Evolutionary conservation across 805 yeast genomes (phyloP).

Genomic region (Cyberlindnera americana): DNA sequence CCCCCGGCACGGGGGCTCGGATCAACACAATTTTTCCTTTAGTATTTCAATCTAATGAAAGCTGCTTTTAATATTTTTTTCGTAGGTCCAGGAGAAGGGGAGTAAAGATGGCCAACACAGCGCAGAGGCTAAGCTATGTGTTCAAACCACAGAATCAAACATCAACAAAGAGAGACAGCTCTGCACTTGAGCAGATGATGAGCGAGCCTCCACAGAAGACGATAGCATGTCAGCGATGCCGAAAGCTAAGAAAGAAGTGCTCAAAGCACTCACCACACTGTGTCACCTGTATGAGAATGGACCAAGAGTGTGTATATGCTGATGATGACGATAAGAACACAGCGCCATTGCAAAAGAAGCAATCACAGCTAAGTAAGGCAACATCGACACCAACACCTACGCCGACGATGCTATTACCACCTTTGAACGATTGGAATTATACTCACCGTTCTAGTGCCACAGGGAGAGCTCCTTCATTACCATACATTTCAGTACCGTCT

Average conservation of each 20-base stretch:
- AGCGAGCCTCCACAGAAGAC: constrained; percentile 16
- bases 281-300: constrained; percentile 45
- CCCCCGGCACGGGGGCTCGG: no score
- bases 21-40: not conserved
- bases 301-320: constrained; percentile 29
- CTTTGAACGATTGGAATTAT: constrained; percentile 6
- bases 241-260: constrained; percentile 42
- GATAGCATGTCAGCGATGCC: constrained; percentile 28
- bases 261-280: constrained; percentile 50
- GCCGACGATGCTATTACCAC: constrained; percentile 9
- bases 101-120: not conserved
- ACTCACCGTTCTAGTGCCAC: not conserved
- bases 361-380: not conserved
- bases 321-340: constrained; percentile 13
- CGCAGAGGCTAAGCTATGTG: constrained; percentile 8
- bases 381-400: not conserved
- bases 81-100: no score
- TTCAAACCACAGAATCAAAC: constrained; percentile 20
- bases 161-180: constrained; percentile 8
- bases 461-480: not conserved
- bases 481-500: no score
- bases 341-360: no score
- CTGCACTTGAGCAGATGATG: constrained; percentile 5
- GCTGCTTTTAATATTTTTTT: no score
- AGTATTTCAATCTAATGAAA: no score